Conservation (phyloP, 208 protist species). For the Naegleria gruberi region DNA sequence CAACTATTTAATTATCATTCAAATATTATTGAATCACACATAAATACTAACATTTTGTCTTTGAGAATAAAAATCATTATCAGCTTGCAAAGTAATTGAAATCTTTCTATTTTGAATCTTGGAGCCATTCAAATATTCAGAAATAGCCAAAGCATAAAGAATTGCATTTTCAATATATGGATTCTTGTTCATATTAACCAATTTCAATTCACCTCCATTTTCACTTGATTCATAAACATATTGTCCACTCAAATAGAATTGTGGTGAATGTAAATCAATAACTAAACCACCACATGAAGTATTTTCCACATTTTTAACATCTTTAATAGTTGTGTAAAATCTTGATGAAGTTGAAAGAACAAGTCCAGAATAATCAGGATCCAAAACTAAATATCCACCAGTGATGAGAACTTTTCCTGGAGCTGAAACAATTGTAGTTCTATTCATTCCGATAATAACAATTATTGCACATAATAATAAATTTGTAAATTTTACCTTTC, state of each 20-base stretch:
- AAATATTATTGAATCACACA: slow-evolving; percentile 53
- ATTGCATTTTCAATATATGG: slow-evolving; percentile 23
- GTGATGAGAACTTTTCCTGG: slow-evolving; percentile 89
- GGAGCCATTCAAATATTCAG: not conserved
- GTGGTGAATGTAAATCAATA: not conserved
- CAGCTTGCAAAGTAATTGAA: slow-evolving; percentile 55
- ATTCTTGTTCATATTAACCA: not conserved
- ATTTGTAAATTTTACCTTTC: too few relatives aligned
- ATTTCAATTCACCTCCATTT: not conserved
- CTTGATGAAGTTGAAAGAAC: slow-evolving; percentile 78
- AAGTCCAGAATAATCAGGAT: slow-evolving; percentile 73
- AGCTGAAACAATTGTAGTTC: slow-evolving; percentile 54
- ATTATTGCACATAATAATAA: too few relatives aligned
- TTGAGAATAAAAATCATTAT: slow-evolving; percentile 84
- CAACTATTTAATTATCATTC: not conserved
- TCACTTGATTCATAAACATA: not conserved
- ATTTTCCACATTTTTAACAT: not conserved
- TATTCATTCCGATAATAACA: not conserved
- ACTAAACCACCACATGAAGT: not conserved
- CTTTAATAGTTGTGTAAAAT: slow-evolving; percentile 46
- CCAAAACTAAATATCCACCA: slow-evolving; percentile 86
- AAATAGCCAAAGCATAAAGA: not conserved
- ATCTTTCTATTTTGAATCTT: slow-evolving; percentile 37
- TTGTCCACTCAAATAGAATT: not conserved
- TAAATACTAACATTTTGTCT: slow-evolving; percentile 56